Base-by-base conservation (phyloP, 2,329 filamentous ascomycete species). In the Hymenoscyphus infarciens region DNA sequence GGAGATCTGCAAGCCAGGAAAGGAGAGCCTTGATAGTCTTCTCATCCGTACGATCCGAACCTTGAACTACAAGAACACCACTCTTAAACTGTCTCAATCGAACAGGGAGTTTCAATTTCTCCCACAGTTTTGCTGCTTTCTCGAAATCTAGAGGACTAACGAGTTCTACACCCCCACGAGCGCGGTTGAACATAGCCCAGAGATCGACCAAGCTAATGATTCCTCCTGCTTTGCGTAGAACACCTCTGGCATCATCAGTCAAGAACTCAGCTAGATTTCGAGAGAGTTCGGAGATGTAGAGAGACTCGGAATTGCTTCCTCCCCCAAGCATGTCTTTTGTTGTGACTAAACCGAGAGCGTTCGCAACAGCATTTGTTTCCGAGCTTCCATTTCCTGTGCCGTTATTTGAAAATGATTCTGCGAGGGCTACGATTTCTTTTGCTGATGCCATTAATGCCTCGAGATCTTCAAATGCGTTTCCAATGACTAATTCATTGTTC, bases 371-470 rank as follows among this genome's bases (percentile, higher is more conserved):
- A 68, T 83, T 90, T 11, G 91, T 87, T 74, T 95, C 91, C 0
- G 85, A 82, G 5, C 82, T 85, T 15, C 80, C 82, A n/a, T 81
- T 83, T 25, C 83, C 84, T 22, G 80, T 77, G 62, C 77, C 76
- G 10, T 81, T 79, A 65, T 84, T 84, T 22, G 92, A 87, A 69
- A 98, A 94, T 16, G 87, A 87, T 75, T 98, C 94, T 0, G 95
- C 95, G 52, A 99, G 86, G 5, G 92, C 92, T 58, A 98, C 89
- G 57, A 99, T 92, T 74, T 99, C 92, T 74, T 98, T 97, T 5
- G 95, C 95, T 3, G 94, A 97, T 2, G 93, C 92, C 94, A 98
- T 99, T 42, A 99, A 81, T 3, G 95, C 93, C 74, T 98, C 94
- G 0, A 99, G 83, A 72, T 99, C 95, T 74, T 97, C 94, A 71